Evolutionary conservation across 192 early-diverging fungal species (phyloP), one percentile per base, ranked within the genome.

Genomic region (Backusella luteola): DNA sequence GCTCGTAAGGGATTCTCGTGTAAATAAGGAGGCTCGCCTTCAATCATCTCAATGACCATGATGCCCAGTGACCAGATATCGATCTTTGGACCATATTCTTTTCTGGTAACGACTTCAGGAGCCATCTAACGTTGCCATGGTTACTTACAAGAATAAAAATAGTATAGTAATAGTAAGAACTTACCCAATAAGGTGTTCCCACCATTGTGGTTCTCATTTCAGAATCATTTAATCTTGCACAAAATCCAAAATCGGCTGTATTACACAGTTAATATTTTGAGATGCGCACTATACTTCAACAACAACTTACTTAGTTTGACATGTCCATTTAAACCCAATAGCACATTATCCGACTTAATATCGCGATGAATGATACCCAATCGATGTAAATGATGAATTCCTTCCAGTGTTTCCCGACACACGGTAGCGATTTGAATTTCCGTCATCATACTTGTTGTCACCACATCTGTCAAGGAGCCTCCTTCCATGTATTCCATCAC

Each of bases 11-110:
- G 96, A 77, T 97, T 93, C 76, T 97, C 96, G 69, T 99, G 92
- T 46, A 99, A 83, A 85, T 99, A 99, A 35, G 97, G 97, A 68
- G 97, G 97, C 79, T 99, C 95, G 12, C 96, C 96, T 82, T 99
- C 97, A 56, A 98, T 87, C 96, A 98, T 98, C 81, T 99, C 97
- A 73, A 99, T 97, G 8, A 93, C 92, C 95, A 98, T 97, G 83
- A 98, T 97, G 3, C 97, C 97, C 36, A 97, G 80, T 14, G 95
- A 96, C 97, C 97, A 99, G 59, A 99, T 91, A 80, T 99, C 97
- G 59, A 98, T 94, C 82, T 97, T 97, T 56, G 94, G 86, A 4
- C 94, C 93, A 83, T 99, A 98, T 77, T 96, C 94, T 85, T 95
- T 94, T 52, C 93, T 90, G 69, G 89, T 94, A 29, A 99, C 95